Percentiles rank a stretch among this genome's conserved stretches.
Evolutionary conservation across 2,329 filamentous ascomycete species (phyloP).

Genomic region (Fusarium papillatum): DNA sequence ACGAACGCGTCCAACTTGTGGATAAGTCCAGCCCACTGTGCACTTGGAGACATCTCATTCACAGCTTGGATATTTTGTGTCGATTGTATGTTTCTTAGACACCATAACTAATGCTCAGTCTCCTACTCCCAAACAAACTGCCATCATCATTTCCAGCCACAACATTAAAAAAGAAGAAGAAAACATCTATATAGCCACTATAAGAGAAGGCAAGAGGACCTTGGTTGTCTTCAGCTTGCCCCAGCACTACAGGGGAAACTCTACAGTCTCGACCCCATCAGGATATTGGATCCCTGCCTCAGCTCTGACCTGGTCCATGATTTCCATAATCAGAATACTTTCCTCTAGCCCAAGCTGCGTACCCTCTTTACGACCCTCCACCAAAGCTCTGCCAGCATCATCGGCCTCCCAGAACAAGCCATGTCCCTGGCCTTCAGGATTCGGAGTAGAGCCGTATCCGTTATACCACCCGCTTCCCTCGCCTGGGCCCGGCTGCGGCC

Average conservation of each 20-base stretch:
- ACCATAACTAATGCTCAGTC: too few relatives aligned
- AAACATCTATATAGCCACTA: not conserved
- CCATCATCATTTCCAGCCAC: not conserved
- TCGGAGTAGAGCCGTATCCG: conserved; percentile 30
- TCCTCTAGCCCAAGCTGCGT: conserved; percentile 64
- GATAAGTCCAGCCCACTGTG: too few relatives aligned
- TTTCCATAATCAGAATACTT: conserved; percentile 80
- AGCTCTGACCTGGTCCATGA: conserved; percentile 66
- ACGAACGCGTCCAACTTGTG: too few relatives aligned
- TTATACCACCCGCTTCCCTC: conserved; percentile 3
- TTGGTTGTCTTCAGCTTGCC: not conserved
- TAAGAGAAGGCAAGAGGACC: not conserved
- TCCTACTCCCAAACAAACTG: too few relatives aligned
- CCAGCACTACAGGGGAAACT: not conserved
- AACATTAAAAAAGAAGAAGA: not conserved
- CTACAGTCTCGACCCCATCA: conserved; percentile 41
- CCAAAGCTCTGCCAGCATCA: conserved; percentile 78
- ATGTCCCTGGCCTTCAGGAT: conserved; percentile 68
- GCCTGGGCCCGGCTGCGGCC: conserved; percentile 48
- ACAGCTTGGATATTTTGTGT: too few relatives aligned
- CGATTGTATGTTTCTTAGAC: too few relatives aligned
- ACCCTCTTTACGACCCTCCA: conserved; percentile 83
- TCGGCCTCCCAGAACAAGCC: conserved; percentile 92
- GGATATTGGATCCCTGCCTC: conserved; percentile 67
- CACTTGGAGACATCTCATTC: too few relatives aligned